phyloP scores from a whole-genome alignment of 139 green algal genomes.

The Mesostigma viride region DNA sequence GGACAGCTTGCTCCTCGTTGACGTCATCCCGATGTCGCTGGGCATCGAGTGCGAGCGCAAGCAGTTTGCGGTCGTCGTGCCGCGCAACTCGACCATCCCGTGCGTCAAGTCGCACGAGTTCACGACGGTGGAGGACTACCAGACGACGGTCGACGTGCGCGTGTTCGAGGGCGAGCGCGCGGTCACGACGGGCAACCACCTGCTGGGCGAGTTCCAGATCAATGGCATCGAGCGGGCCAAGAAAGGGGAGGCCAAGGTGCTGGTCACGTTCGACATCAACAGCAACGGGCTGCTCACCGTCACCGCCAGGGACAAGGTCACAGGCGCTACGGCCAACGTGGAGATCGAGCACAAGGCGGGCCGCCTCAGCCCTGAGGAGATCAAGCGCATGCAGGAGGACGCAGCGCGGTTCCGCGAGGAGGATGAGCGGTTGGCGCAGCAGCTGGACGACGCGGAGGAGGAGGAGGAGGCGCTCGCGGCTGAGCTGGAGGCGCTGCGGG shows the following conservation, averaged over 20 bases:
- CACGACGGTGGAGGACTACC: slow-evolving; percentile 29
- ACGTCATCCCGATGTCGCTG: slow-evolving; percentile 31
- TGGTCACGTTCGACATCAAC: slow-evolving; percentile 26
- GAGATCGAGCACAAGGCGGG: slow-evolving; percentile 19
- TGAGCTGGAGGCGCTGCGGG: too few relatives aligned
- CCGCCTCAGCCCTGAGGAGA: slow-evolving; percentile 18
- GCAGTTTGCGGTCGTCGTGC: slow-evolving; percentile 20
- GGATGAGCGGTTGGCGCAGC: slow-evolving; percentile 13
- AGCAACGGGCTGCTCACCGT: slow-evolving; percentile 27
- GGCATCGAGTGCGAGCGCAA: slow-evolving; percentile 28
- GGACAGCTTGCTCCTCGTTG: slow-evolving; percentile 25
- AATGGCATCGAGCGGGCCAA: slow-evolving; percentile 18
- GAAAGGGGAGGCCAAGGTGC: slow-evolving; percentile 19
- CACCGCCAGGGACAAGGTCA: slow-evolving; percentile 17
- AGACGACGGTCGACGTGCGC: slow-evolving; percentile 21
- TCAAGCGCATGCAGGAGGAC: slow-evolving; percentile 26
- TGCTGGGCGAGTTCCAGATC: slow-evolving; percentile 28
- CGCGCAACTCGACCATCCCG: slow-evolving; percentile 28
- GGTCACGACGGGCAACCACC: slow-evolving; percentile 20
- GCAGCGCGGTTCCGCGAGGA: slow-evolving; percentile 19
- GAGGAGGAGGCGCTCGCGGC: background rate
- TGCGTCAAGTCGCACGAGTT: slow-evolving; percentile 25
- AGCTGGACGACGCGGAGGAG: too few relatives aligned
- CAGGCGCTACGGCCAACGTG: slow-evolving; percentile 14
- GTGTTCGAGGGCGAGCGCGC: slow-evolving; percentile 28